Base-by-base conservation (phyloP, 2,329 filamentous ascomycete genomes). In the Colletotrichum orbiculare region DNA sequence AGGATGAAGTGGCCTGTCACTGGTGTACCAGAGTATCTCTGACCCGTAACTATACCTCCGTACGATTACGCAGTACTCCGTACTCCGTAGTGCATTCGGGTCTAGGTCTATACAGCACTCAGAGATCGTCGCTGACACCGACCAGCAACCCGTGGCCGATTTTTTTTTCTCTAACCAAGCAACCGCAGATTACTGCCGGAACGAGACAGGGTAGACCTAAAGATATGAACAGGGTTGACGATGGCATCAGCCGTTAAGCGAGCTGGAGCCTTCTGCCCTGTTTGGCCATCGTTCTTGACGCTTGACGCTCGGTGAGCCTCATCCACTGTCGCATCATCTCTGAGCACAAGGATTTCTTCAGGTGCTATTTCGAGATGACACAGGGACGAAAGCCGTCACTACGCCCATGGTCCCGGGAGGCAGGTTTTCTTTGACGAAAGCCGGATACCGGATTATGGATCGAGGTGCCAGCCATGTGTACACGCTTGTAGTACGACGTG, bases 221-320 rank as follows among this genome's bases (percentile, higher is more conserved):
- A 37, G 11, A 64, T 66, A 64, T 41, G 37, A 38, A 66, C 64
- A 66, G 64, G 64, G 60, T 59, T 58, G 53, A 64, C 45, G 64
- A 66, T 57, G 34, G 54, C 60, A 46, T 59, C 62, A 41, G 43
- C 48, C 35, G 39, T 65, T 53, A 54, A 58, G 60, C 53, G 17
- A 49, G 42, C 37, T 63, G 56, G n/a, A 47, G 33, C 63, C 34
- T 37, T 57, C 38, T 64, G 46, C 63, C 35, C 50, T 10, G 62
- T 43, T 55, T 53, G 25, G 37, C 43, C 43, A 48, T 47, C 42
- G 47, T 54, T 59, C 47, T 64, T 34, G 60, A 53, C 37, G 33
- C 41, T 33, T 12, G 25, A 25, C 25, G 25, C 25, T 25, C 25
- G 25, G 25, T 43, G 41, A 62, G 58, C 47, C 50, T 62, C 50